Percentiles rank a stretch among this genome's conserved stretches.
Conservation (phyloP, 441 rosid species). For the Populus hybrid region DNA sequence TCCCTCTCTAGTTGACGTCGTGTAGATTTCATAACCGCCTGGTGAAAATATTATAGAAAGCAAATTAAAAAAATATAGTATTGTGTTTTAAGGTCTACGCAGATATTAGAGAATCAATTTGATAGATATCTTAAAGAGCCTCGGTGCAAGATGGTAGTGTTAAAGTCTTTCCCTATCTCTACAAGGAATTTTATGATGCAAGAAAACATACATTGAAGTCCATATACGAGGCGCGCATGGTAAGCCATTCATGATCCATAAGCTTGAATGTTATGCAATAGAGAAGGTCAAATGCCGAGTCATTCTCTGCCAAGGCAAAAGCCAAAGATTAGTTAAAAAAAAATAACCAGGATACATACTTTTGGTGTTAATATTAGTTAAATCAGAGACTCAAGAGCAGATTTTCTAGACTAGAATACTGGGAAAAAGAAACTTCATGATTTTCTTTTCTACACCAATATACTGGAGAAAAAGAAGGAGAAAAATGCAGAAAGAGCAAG, state of each 20-base stretch:
- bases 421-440: too few species aligned
- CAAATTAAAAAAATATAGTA: too few species aligned
- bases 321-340: neutral
- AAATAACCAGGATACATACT: neutral
- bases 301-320: slow-evolving; percentile 54
- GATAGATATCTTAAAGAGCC: neutral
- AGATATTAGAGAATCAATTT: neutral
- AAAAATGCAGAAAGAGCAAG: neutral
- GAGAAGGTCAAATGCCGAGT: slow-evolving; percentile 87
- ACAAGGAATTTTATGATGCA: slow-evolving; percentile 6
- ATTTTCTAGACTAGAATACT: neutral
- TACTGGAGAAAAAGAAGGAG: neutral
- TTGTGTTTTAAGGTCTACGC: neutral
- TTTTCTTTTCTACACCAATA: neutral
- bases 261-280: slow-evolving; percentile 95
- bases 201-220: slow-evolving; percentile 77
- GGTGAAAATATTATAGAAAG: slow-evolving; percentile 8
- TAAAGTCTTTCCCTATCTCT: neutral
- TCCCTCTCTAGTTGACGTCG: slow-evolving; percentile 89
- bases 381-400: neutral
- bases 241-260: slow-evolving; percentile 95
- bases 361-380: neutral
- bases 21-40: slow-evolving; percentile 96
- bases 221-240: slow-evolving; percentile 98
- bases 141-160: neutral